Conservation (phyloP, 495 filamentous ascomycete genomes). For the Aspergillus sclerotioniger region DNA sequence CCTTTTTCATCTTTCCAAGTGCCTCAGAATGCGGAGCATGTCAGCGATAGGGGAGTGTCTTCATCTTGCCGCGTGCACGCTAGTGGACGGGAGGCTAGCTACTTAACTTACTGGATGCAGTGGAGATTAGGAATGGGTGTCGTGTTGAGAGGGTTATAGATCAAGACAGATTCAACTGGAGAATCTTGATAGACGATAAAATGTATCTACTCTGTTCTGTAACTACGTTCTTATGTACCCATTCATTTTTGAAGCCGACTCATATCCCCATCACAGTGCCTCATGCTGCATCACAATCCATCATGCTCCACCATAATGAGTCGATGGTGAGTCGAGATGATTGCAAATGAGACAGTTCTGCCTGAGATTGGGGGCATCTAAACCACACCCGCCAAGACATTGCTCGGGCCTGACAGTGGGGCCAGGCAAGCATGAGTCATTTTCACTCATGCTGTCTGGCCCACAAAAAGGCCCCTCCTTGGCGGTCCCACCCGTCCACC, state of each 20-base stretch:
- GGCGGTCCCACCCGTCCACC: too few relatives aligned
- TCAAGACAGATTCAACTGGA: too few relatives aligned
- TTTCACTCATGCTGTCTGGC: slow-evolving; percentile 5
- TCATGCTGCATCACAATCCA: slow-evolving; percentile 1
- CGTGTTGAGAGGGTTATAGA: too few relatives aligned
- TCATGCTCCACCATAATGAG: slow-evolving; percentile 3
- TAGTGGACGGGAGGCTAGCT: slow-evolving; percentile 1
- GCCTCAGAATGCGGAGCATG: slow-evolving; percentile 18
- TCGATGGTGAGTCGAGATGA: slow-evolving; percentile 14
- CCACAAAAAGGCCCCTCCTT: too few relatives aligned
- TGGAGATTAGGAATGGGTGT: too few relatives aligned
- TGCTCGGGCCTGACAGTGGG: background rate
- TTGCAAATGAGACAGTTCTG: background rate
- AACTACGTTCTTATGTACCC: too few relatives aligned
- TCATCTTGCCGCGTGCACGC: slow-evolving; percentile 9
- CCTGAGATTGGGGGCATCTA: background rate
- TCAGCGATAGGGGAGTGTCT: slow-evolving; percentile 19
- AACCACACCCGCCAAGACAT: slow-evolving; percentile 6
- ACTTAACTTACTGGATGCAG: too few relatives aligned
- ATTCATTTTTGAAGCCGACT: background rate
- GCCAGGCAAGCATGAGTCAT: slow-evolving; percentile 15
- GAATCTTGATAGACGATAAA: too few relatives aligned
- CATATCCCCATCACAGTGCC: background rate
- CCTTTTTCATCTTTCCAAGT: slow-evolving; percentile 17
- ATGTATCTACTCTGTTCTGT: too few relatives aligned